A percentile compares a stretch with the other conserved stretches of the same genome.
Evolutionary conservation across 768 basidiomycete species (phyloP).

Genomic region (Calocybe indica): DNA sequence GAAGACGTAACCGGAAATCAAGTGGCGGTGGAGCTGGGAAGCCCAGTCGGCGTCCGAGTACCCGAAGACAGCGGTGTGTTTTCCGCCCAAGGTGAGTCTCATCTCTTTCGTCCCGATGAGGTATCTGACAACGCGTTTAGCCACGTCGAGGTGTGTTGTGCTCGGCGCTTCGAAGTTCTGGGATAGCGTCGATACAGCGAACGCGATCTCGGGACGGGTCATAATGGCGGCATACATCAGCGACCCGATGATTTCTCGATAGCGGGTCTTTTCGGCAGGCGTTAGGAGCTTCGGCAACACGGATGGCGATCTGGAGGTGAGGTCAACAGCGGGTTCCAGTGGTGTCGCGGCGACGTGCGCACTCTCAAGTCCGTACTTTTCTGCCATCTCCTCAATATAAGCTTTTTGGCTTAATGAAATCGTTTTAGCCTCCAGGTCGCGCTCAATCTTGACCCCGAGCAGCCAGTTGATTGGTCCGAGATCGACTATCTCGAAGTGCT

Average conservation of each 20-base stretch:
- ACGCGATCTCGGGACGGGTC: slow-evolving; percentile 8
- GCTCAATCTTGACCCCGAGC: too few relatives aligned
- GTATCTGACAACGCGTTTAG: slow-evolving; percentile 33
- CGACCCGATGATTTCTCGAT: slow-evolving; percentile 5
- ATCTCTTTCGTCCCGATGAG: slow-evolving; percentile 21
- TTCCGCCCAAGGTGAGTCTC: slow-evolving; percentile 15
- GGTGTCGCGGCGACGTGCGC: too few relatives aligned
- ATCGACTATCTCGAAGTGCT: slow-evolving; percentile 18
- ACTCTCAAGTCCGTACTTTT: too few relatives aligned
- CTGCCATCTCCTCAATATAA: too few relatives aligned
- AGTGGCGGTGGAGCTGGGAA: slow-evolving; percentile 14
- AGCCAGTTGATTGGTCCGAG: too few relatives aligned
- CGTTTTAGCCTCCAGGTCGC: too few relatives aligned
- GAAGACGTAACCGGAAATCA: slow-evolving; percentile 27
- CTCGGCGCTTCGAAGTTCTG: slow-evolving; percentile 2
- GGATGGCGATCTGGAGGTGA: too few relatives aligned
- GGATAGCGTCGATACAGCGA: slow-evolving; percentile 5
- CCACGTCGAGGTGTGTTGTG: slow-evolving; percentile 28
- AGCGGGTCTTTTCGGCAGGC: too few relatives aligned
- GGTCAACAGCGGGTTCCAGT: too few relatives aligned
- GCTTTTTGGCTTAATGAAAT: too few relatives aligned
- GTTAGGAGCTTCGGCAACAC: too few relatives aligned
- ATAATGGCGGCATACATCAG: slow-evolving; percentile 6
- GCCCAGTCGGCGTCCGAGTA: slow-evolving; percentile 17
- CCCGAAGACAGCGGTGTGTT: slow-evolving; percentile 11